Evolutionary conservation across 208 protist genomes (phyloP).

Genomic region (Zelonia costaricensis): DNA sequence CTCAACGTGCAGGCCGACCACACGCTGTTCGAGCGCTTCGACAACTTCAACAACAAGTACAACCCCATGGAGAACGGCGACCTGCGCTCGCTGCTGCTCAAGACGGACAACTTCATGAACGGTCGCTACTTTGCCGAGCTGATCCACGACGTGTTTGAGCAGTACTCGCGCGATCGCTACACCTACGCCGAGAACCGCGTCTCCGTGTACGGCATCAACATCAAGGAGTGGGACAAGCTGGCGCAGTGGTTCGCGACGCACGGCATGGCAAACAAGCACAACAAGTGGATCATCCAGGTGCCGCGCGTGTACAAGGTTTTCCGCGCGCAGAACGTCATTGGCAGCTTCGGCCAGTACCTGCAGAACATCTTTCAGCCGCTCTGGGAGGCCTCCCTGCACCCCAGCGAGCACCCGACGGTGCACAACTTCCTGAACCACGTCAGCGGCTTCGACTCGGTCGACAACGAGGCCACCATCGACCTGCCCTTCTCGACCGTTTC

Average conservation of each 20-base stretch:
- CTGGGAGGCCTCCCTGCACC: constrained; percentile 98
- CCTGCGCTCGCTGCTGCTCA: constrained; percentile 97
- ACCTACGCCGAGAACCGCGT: constrained; percentile 95
- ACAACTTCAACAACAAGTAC: constrained; percentile 99
- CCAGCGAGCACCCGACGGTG: constrained; percentile 94
- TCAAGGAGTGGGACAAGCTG: constrained; percentile 96
- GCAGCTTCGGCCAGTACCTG: constrained; percentile 96
- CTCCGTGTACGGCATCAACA: constrained; percentile 92
- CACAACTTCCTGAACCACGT: constrained; percentile 97
- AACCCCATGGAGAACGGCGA: constrained; percentile 96
- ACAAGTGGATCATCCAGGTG: constrained; percentile 98
- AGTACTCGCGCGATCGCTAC: constrained; percentile 96
- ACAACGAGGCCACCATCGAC: constrained; percentile 98
- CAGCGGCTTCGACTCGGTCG: constrained; percentile 98
- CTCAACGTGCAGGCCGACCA: constrained; percentile 96
- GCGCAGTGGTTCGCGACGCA: constrained; percentile 96
- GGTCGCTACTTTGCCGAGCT: constrained; percentile 98
- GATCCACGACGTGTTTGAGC: constrained; percentile 94
- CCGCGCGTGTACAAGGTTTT: constrained; percentile 96
- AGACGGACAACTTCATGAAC: constrained; percentile 98
- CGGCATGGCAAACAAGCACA: constrained; percentile 95
- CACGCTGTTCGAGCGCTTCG: constrained; percentile 98
- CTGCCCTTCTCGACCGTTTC: constrained; percentile 73
- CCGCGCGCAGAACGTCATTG: constrained; percentile 86
- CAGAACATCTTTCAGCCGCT: constrained; percentile 98